Evolutionary conservation across 139 green algal species (phyloP).

Genomic region (Penium margaritaceum): DNA sequence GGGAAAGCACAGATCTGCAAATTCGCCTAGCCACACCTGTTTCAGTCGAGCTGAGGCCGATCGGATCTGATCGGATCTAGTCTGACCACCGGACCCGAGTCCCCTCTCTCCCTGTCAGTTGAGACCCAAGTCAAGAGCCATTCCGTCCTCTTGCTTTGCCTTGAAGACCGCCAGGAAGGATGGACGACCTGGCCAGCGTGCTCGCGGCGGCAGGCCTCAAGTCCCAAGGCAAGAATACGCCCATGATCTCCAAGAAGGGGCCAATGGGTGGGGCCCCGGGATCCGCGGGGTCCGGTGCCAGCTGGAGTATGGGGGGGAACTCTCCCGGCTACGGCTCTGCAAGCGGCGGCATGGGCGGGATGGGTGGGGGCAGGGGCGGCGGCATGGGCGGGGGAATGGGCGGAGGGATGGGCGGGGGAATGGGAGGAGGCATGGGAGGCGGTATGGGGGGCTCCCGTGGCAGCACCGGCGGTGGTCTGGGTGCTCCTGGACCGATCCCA

Average conservation of each 20-base stretch:
- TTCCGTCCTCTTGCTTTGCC: no score
- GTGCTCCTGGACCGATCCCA: no score
- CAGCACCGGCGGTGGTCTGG: neutral
- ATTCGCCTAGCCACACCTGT: no score
- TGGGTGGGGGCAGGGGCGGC: constrained; percentile 2
- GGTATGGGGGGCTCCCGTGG: neutral
- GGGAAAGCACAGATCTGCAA: no score
- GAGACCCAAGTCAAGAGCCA: no score
- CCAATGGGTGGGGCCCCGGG: neutral
- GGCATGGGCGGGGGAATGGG: neutral
- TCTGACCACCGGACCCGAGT: no score
- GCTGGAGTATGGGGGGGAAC: neutral
- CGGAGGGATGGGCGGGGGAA: neutral
- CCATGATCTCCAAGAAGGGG: neutral
- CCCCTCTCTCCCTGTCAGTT: no score
- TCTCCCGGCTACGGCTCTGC: no score
- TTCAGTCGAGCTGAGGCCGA: no score
- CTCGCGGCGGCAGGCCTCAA: constrained; percentile 4
- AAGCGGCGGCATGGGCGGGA: neutral
- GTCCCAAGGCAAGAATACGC: constrained; percentile 7
- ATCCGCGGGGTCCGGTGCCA: neutral
- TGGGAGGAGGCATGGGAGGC: neutral
- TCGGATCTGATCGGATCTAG: no score
- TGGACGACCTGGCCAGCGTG: constrained; percentile 2
- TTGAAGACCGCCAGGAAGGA: no score